Evolutionary conservation across 495 filamentous ascomycete species (phyloP).

Genomic region (Aspergillus diversus): DNA sequence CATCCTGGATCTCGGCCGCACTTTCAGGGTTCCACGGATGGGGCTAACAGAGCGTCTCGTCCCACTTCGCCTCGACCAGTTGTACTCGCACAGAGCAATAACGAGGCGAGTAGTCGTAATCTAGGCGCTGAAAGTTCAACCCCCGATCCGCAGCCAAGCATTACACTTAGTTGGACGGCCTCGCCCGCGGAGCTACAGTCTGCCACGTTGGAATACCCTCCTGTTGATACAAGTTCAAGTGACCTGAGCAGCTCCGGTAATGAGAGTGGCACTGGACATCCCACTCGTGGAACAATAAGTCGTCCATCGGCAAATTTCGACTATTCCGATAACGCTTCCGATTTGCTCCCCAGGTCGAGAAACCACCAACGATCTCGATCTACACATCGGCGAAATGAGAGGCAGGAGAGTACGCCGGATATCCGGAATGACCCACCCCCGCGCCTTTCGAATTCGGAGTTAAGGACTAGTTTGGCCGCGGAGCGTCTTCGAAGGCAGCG

Average conservation of each 20-base stretch:
- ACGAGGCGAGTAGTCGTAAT: conserved; percentile 25
- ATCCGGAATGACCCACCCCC: conserved; percentile 33
- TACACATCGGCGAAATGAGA: conserved; percentile 36
- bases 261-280: conserved; percentile 21
- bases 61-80: conserved; percentile 46
- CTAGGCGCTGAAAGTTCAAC: conserved; percentile 28
- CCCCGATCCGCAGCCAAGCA: conserved; percentile 40
- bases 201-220: conserved; percentile 24
- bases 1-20: conserved; percentile 39
- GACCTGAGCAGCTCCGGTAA: conserved; percentile 26
- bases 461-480: conserved; percentile 45
- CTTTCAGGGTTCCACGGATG: conserved; percentile 39
- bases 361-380: conserved; percentile 39
- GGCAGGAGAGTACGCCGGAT: conserved; percentile 31
- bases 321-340: conserved; percentile 23
- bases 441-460: conserved; percentile 37
- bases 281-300: conserved; percentile 22
- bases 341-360: conserved; percentile 30
- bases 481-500: conserved; percentile 49
- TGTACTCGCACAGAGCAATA: conserved; percentile 44
- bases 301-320: conserved; percentile 30
- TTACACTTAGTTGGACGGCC: conserved; percentile 43
- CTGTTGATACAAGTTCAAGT: conserved; percentile 25
- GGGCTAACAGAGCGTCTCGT: conserved; percentile 45
- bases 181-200: conserved; percentile 41